Conservation (phyloP, 495 filamentous ascomycete genomes). For the Neurospora sp. region DNA sequence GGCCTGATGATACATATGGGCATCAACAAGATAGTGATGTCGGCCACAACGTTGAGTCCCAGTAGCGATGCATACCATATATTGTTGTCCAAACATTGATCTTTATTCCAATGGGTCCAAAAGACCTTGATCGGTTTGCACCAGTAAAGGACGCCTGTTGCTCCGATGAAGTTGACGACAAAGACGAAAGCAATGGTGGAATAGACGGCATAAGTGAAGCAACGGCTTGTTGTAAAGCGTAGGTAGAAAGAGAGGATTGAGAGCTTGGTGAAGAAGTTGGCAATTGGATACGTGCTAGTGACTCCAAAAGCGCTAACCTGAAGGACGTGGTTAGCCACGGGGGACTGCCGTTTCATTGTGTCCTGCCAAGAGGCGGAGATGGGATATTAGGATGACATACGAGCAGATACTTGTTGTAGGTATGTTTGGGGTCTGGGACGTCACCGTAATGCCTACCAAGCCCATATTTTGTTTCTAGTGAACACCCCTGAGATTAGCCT, state of each 20-base stretch:
- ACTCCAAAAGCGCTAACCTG: constrained; percentile 5
- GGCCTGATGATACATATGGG: constrained; percentile 11
- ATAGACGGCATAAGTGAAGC: constrained; percentile 9
- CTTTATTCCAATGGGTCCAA: constrained; percentile 1
- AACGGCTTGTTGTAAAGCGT: constrained; percentile 12
- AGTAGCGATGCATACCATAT: constrained; percentile 4
- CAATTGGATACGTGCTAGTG: constrained; percentile 5
- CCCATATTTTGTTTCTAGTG: constrained; percentile 5
- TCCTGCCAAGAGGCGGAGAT: neutral
- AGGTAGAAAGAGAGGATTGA: constrained; percentile 17
- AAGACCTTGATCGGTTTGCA: constrained; percentile 9
- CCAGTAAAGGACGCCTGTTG: constrained; percentile 8
- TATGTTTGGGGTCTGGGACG: neutral
- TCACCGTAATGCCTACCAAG: constrained; percentile 1
- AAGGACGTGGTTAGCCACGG: neutral
- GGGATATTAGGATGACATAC: neutral
- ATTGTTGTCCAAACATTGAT: constrained; percentile 3
- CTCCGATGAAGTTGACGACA: constrained; percentile 3
- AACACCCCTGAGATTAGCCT: neutral
- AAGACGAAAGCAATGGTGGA: constrained; percentile 7
- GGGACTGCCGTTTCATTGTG: neutral
- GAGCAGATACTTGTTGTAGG: constrained; percentile 1
- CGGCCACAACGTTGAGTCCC: constrained; percentile 8
- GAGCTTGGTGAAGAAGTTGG: constrained; percentile 13
- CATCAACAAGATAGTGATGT: constrained; percentile 7